Base-by-base conservation (phyloP, 176 grass and related monocot genomes). In the Calamus simplicifolius region DNA sequence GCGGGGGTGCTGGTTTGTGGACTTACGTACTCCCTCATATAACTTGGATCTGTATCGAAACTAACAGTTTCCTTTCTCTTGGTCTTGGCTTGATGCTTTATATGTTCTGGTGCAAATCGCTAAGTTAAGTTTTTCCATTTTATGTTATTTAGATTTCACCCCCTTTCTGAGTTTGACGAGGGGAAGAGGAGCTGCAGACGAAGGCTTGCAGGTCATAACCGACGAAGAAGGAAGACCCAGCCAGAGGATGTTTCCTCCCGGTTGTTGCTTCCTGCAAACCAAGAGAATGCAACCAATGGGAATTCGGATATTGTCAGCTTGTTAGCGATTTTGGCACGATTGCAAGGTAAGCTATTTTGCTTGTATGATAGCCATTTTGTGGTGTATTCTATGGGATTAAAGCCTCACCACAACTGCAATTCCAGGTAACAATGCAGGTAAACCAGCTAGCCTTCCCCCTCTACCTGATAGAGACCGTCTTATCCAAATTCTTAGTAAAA, bases 121-220 rank as follows among this genome's bases (percentile, higher is more conserved):
- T 43, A 43, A 43, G 12, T 7, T n/a, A n/a, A n/a, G n/a, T n/a
- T n/a, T 43, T 43, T 43, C 35, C 10, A 43, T 18, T 19, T 53
- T 70, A 59, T 48, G 72, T 62, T 66, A 51, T 80, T 38, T 63
- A 97, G 93, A 80, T 97, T 97, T 75, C 93, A 97, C 59, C 84
- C 87, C 1, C 87, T 97, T 19, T 71, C 87, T 30, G 85, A 93
- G 85, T 93, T 99, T 67, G 94, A 99, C 1, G 94, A 99, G 76
- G 94, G 94, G 25, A 99, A 99, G 79, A 77, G 94, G 56, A 99
- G 94, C 77, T 99, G 94, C 60, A 81, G 94, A 43, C 70, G 94
- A 56, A 81, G 94, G 73, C 94, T 99, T 3, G 94, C 88, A 0
- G 94, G 94, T 0, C 94, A 99, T 59, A 99, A 99, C 64, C 55